Percentiles rank a stretch among this genome's conserved stretches.
Evolutionary conservation across 148 eudicot species (phyloP).

Genomic region (Silene conica): DNA sequence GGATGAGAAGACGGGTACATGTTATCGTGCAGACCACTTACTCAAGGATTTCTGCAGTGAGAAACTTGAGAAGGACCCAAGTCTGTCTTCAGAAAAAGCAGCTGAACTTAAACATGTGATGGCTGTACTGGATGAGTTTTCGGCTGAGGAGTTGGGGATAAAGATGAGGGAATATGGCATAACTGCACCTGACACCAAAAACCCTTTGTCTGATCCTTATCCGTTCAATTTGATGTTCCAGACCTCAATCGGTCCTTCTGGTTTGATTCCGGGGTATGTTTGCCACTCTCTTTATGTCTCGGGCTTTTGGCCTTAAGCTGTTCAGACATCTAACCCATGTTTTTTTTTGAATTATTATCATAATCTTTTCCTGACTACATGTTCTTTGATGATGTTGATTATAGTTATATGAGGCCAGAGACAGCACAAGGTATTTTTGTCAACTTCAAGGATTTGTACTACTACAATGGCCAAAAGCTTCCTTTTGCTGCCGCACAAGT

Average conservation of each 20-base stretch:
- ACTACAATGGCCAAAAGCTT: slow-evolving; percentile 88
- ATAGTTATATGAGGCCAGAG: slow-evolving; percentile 93
- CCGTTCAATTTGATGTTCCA: slow-evolving; percentile 96
- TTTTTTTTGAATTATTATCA: neutral
- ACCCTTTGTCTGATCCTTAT: slow-evolving; percentile 77
- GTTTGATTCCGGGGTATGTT: slow-evolving; percentile 63
- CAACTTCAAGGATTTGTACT: slow-evolving; percentile 91
- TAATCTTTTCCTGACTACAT: neutral
- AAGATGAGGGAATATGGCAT: slow-evolving; percentile 84
- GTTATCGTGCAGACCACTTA: slow-evolving; percentile 91
- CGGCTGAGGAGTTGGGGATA: slow-evolving; percentile 80
- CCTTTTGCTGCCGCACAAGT: slow-evolving; percentile 98
- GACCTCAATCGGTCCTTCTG: slow-evolving; percentile 94
- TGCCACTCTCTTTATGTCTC: neutral
- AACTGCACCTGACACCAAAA: slow-evolving; percentile 86
- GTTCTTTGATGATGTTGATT: slow-evolving; percentile 12
- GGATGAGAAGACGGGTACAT: slow-evolving; percentile 83
- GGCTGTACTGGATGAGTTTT: slow-evolving; percentile 73
- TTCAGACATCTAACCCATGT: neutral
- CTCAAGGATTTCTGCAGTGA: slow-evolving; percentile 91
- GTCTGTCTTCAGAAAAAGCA: slow-evolving; percentile 51
- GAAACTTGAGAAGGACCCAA: slow-evolving; percentile 76
- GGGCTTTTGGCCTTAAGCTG: neutral
- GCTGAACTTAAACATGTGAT: slow-evolving; percentile 73
- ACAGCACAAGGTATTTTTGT: slow-evolving; percentile 99